Evolutionary conservation across 2,329 filamentous ascomycete genomes (phyloP).

Genomic region (Fusarium camptoceras): DNA sequence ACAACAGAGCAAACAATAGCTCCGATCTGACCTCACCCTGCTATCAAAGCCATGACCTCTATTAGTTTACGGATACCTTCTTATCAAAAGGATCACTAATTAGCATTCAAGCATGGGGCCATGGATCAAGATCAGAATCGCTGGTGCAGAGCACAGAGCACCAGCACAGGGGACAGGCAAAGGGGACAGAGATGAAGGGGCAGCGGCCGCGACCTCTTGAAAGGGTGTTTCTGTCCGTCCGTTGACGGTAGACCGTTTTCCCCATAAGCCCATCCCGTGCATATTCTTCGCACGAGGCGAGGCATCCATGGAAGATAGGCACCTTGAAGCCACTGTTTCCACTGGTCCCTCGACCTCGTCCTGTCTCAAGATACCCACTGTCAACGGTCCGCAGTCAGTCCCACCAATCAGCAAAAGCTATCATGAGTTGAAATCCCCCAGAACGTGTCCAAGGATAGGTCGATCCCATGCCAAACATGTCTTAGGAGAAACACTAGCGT

Average conservation of each 20-base stretch:
- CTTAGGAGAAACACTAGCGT: slow-evolving; percentile 53
- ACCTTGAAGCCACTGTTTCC: slow-evolving; percentile 10
- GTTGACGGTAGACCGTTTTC: slow-evolving; percentile 19
- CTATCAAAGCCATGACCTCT: slow-evolving; percentile 3
- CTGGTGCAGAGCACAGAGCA: slow-evolving; percentile 7
- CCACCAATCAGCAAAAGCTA: slow-evolving; percentile 26
- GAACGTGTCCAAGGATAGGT: neutral
- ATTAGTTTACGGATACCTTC: neutral
- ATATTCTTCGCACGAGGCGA: slow-evolving; percentile 1
- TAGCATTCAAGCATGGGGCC: slow-evolving; percentile 17
- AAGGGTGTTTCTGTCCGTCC: slow-evolving; percentile 25
- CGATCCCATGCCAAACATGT: slow-evolving; percentile 23
- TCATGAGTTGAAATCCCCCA: slow-evolving; percentile 4
- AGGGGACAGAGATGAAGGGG: slow-evolving; percentile 35
- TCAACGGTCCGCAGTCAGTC: slow-evolving; percentile 11
- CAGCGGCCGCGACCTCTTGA: slow-evolving; percentile 27
- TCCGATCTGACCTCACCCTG: neutral
- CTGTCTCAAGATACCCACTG: slow-evolving; percentile 34
- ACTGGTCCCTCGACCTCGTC: slow-evolving; percentile 23
- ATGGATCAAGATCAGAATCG: neutral
- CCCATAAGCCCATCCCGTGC: slow-evolving; percentile 13
- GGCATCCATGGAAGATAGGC: slow-evolving; percentile 10
- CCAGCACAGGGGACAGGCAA: slow-evolving; percentile 11
- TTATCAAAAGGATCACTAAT: neutral
- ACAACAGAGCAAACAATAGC: neutral